Conservation (phyloP, 805 yeast species). For the Pichia nanzhaoensis region DNA sequence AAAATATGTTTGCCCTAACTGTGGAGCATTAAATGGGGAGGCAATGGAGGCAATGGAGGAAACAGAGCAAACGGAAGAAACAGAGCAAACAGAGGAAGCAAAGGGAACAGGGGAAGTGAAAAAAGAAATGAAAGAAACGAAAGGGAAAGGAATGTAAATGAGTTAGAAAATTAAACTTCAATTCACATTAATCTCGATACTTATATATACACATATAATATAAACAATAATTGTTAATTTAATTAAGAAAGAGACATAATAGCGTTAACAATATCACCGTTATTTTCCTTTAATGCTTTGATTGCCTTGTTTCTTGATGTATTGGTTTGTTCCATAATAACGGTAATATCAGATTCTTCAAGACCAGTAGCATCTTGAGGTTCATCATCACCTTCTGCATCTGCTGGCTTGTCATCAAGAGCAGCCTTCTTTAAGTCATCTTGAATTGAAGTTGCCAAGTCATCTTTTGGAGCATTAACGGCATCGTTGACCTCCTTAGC, state of each 20-base stretch:
- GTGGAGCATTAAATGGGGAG: slow-evolving; percentile 40
- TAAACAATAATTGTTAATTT: neutral
- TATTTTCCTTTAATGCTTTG: slow-evolving; percentile 80
- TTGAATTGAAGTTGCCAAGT: slow-evolving; percentile 49
- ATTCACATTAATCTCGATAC: neutral
- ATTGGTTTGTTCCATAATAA: slow-evolving; percentile 87
- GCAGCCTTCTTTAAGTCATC: slow-evolving; percentile 71
- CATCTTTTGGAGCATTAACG: slow-evolving; percentile 47
- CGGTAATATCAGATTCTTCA: slow-evolving; percentile 71
- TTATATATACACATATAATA: neutral
- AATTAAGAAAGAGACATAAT: slow-evolving; percentile 62
- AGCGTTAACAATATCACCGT: slow-evolving; percentile 93
- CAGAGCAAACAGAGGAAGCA: neutral
- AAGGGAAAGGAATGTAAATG: neutral
- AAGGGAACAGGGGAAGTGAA: neutral
- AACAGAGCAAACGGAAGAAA: neutral
- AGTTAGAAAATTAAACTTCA: neutral
- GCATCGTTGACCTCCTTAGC: slow-evolving; percentile 43
- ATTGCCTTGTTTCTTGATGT: slow-evolving; percentile 86
- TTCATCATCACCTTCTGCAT: slow-evolving; percentile 39
- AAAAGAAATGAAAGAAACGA: neutral
- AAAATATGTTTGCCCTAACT: slow-evolving; percentile 56
- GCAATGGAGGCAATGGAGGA: neutral
- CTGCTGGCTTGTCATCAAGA: slow-evolving; percentile 35
- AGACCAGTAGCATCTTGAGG: slow-evolving; percentile 84